Base-by-base conservation (phyloP, 176 grass and related monocot genomes). In the Miscanthus lutarioriparius region DNA sequence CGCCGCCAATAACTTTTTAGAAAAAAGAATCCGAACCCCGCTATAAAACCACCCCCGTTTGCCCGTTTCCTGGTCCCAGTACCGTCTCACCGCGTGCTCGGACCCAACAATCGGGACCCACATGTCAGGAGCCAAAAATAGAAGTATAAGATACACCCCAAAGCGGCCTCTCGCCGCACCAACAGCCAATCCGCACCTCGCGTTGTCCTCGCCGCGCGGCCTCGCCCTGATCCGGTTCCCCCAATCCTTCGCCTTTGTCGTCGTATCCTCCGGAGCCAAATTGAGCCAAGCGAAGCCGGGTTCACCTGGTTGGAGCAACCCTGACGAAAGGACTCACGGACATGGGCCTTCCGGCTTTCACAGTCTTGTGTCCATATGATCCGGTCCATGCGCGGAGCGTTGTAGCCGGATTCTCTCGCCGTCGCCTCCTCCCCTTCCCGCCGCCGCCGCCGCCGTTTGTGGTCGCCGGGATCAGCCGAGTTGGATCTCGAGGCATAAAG, bases 401-500 rank as follows among this genome's bases (percentile, higher is more conserved):
- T 28, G 37, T 59, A 44, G 25, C 62, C 74, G n/a, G 35, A 11
- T 7, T 13, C 32, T 23, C 30, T 61, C 61, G 64, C 86, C 44
- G 59, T 11, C 54, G 8, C 30, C 43, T 6, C 58, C 58, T 35
- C 5, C 36, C 30, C 61, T 22, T 32, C 16, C 32, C 32, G 16
- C 45, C 51, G 51, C 7, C 54, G 51, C 10, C 61, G 68, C 71
- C 20, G 73, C 79, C 35, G 45, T 22, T 49, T 23, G 61, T 19
- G 74, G 73, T 88, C 62, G 20, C 69, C 32, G 84, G 67, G 86
- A 86, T 51, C 45, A 69, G 86, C 39, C 74, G 74, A 74, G 85
- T 90, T 90, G 91, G 88, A 90, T 90, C 64, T 79, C 75, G 35
- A 64, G 81, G 64, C 41, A 78, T 39, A 54, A 7, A 82, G 59